These are phyloP conservation scores for Durotheca rogersii DNA, from an alignment of 495 filamentous ascomycete genomes.

Conservation along the genomic window DNA sequence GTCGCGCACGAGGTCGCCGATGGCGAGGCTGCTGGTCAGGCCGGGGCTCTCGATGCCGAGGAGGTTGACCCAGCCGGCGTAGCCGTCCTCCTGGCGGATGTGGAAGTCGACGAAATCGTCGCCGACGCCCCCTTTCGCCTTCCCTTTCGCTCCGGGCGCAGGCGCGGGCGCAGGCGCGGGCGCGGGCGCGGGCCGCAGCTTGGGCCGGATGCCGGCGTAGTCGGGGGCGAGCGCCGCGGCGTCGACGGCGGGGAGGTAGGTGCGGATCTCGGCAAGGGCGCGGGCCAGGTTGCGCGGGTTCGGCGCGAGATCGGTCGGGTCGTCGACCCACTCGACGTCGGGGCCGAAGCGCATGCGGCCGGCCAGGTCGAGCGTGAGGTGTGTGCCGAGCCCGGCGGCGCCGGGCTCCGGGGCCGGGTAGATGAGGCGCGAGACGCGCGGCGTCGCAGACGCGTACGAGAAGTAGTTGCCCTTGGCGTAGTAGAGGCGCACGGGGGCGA, in stretches of 20 bases:
- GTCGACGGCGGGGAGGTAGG: slow-evolving; percentile 75
- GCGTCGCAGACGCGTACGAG: slow-evolving; percentile 67
- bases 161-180: slow-evolving; percentile 54
- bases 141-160: slow-evolving; percentile 55
- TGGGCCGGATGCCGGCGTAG: slow-evolving; percentile 90
- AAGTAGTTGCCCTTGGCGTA: slow-evolving; percentile 98
- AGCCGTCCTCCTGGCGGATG: slow-evolving; percentile 78
- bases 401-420: slow-evolving; percentile 85
- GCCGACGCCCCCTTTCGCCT: slow-evolving; percentile 47
- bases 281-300: slow-evolving; percentile 59
- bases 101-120: slow-evolving; percentile 75
- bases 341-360: slow-evolving; percentile 90
- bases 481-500: slow-evolving; percentile 59
- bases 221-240: slow-evolving; percentile 68
- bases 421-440: slow-evolving; percentile 70
- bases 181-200: slow-evolving; percentile 63
- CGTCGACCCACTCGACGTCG: slow-evolving; percentile 88
- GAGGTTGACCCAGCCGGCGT: slow-evolving; percentile 84
- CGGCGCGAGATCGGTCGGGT: slow-evolving; percentile 41
- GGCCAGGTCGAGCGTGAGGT: slow-evolving; percentile 86
- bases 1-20: slow-evolving; percentile 76
- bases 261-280: slow-evolving; percentile 71
- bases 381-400: slow-evolving; percentile 83
- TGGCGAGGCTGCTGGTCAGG: slow-evolving; percentile 84
- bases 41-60: slow-evolving; percentile 95